Percentiles rank a stretch among this genome's conserved stretches.
phyloP scores from a whole-genome alignment of 78 protist species.

The Protostelium mycophagum region DNA sequence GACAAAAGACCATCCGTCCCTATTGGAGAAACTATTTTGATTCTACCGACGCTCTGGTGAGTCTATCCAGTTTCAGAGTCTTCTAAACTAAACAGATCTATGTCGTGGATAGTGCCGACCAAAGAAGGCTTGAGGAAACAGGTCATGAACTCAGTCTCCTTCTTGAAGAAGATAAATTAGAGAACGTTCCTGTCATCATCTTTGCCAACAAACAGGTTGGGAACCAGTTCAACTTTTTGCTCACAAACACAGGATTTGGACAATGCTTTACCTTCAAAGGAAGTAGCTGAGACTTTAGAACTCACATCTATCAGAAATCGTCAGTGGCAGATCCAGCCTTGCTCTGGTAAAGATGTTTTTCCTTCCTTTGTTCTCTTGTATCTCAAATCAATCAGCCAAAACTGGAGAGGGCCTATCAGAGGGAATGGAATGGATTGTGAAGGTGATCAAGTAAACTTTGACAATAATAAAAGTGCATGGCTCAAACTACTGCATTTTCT shows the following conservation, averaged over 20 bases:
- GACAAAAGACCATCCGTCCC: conserved; percentile 79
- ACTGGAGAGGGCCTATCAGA: neutral
- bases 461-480: too few species aligned
- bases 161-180: conserved; percentile 5
- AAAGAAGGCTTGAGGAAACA: neutral
- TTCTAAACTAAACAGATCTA: neutral
- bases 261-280: conserved; percentile 50
- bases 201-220: conserved; percentile 33
- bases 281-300: conserved; percentile 11
- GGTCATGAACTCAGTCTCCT: conserved; percentile 8
- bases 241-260: too few species aligned
- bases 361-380: neutral
- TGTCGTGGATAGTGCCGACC: conserved; percentile 9
- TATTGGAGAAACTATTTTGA: conserved; percentile 84
- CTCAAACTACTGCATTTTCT: too few species aligned
- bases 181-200: conserved; percentile 13
- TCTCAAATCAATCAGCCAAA: conserved; percentile 12
- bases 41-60: conserved; percentile 52
- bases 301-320: conserved; percentile 30
- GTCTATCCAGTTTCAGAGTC: neutral
- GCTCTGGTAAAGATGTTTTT: neutral
- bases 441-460: conserved; percentile 8
- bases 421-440: conserved; percentile 15
- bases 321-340: conserved; percentile 13
- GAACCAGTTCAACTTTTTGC: too few species aligned